Evolutionary conservation across 2,329 filamentous ascomycete species (phyloP).

Genomic region (Penicillium italicum): DNA sequence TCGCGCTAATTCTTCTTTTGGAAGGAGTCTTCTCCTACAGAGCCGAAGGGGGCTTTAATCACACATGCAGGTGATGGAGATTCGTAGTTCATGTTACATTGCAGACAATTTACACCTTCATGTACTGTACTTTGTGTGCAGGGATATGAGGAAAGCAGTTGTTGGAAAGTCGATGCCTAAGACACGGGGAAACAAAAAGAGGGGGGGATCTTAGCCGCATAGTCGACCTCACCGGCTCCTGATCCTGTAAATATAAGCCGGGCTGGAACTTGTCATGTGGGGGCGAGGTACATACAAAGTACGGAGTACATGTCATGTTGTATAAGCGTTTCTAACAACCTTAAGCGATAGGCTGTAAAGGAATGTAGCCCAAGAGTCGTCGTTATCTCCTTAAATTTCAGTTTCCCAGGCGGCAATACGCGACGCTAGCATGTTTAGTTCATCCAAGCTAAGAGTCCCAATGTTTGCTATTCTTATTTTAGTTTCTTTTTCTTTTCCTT

Average conservation of each 20-base stretch:
- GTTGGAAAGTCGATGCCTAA: background rate
- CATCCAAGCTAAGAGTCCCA: background rate
- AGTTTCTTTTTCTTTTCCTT: background rate
- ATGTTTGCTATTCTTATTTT: background rate
- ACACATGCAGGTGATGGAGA: background rate
- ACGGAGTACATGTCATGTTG: background rate
- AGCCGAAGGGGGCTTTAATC: background rate
- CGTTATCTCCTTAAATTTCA: background rate
- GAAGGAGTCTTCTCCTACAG: background rate
- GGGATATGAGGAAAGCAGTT: background rate
- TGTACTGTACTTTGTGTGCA: background rate
- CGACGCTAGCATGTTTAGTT: background rate
- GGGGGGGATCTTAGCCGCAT: background rate
- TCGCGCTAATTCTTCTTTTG: background rate
- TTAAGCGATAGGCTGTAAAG: background rate
- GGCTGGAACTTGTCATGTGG: background rate
- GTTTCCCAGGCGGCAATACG: background rate
- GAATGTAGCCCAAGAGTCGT: too few species aligned
- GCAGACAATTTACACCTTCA: background rate
- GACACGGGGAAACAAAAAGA: background rate
- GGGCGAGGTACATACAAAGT: too few species aligned
- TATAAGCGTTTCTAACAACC: background rate
- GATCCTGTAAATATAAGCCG: background rate
- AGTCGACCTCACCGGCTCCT: background rate
- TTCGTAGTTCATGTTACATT: background rate